A percentile compares a stretch with the other conserved stretches of the same genome.
Evolutionary conservation across 2,329 filamentous ascomycete genomes (phyloP).

Genomic region (Akanthomyces muscarius): DNA sequence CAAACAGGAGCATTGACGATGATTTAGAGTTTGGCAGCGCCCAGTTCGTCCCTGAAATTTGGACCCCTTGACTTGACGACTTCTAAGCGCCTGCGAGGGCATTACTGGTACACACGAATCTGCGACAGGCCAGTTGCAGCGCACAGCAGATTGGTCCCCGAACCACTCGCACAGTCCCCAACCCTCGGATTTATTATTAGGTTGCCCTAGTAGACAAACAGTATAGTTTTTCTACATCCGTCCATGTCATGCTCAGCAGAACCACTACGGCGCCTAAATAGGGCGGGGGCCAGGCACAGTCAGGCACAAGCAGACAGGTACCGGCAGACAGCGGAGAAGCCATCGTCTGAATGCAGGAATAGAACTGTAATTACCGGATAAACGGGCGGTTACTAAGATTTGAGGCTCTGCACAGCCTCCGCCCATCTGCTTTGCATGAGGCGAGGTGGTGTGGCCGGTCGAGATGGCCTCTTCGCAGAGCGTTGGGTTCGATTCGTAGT

Average conservation of each 20-base stretch:
- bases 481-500: too few species aligned
- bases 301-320: neutral
- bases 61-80: neutral
- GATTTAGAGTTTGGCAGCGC: neutral
- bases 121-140: neutral
- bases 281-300: neutral
- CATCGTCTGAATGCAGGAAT: constrained; percentile 1
- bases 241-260: neutral
- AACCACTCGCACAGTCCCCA: neutral
- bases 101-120: neutral
- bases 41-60: neutral
- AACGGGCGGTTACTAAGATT: constrained; percentile 15
- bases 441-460: constrained; percentile 2
- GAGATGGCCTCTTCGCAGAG: neutral
- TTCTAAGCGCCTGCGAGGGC: constrained; percentile 6
- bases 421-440: constrained; percentile 1
- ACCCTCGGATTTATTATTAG: constrained; percentile 2
- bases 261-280: constrained; percentile 1
- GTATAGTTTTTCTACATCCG: neutral
- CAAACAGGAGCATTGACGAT: neutral
- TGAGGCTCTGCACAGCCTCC: constrained; percentile 16
- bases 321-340: too few species aligned
- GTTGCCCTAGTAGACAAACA: neutral
- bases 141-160: neutral
- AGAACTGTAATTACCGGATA: constrained; percentile 4